Evolutionary conservation across 2,329 filamentous ascomycete genomes (phyloP).

Genomic region (Botrytis byssoidea): DNA sequence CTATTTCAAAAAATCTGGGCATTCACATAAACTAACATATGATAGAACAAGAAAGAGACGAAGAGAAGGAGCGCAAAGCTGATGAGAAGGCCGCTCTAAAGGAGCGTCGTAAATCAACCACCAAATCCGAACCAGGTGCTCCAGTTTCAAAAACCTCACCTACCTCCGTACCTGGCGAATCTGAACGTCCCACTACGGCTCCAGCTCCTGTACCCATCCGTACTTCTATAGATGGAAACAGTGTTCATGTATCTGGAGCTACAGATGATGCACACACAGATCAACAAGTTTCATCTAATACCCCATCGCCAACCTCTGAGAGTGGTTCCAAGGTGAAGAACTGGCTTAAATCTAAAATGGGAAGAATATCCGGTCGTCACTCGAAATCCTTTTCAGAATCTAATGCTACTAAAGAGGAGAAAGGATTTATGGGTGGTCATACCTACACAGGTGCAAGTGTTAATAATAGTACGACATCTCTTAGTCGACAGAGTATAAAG

Average conservation of each 20-base stretch:
- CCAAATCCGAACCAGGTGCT: slow-evolving; percentile 12
- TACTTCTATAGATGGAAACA: slow-evolving; percentile 35
- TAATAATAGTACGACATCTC: slow-evolving; percentile 45
- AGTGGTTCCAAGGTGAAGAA: slow-evolving; percentile 41
- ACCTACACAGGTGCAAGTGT: slow-evolving; percentile 46
- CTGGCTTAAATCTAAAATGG: slow-evolving; percentile 56
- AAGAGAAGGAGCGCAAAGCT: slow-evolving; percentile 50
- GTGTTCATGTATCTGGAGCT: slow-evolving; percentile 29
- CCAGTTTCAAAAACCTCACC: background rate
- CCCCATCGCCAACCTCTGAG: slow-evolving; percentile 24
- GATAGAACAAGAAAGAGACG: slow-evolving; percentile 42
- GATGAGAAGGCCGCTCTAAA: slow-evolving; percentile 53
- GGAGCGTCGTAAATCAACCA: slow-evolving; percentile 50
- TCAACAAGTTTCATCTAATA: slow-evolving; percentile 28
- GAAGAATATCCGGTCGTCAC: slow-evolving; percentile 37
- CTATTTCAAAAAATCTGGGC: background rate
- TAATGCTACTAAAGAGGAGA: slow-evolving; percentile 29
- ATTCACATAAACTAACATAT: background rate
- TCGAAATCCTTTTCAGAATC: slow-evolving; percentile 25
- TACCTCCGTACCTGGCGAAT: background rate
- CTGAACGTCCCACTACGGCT: slow-evolving; percentile 20
- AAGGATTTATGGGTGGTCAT: slow-evolving; percentile 52
- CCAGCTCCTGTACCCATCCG: slow-evolving; percentile 23
- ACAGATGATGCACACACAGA: slow-evolving; percentile 27
- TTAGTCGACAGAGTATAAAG: slow-evolving; percentile 10